Base-by-base conservation (phyloP, 2,329 filamentous ascomycete species). In the Akanthomyces lecanii region DNA sequence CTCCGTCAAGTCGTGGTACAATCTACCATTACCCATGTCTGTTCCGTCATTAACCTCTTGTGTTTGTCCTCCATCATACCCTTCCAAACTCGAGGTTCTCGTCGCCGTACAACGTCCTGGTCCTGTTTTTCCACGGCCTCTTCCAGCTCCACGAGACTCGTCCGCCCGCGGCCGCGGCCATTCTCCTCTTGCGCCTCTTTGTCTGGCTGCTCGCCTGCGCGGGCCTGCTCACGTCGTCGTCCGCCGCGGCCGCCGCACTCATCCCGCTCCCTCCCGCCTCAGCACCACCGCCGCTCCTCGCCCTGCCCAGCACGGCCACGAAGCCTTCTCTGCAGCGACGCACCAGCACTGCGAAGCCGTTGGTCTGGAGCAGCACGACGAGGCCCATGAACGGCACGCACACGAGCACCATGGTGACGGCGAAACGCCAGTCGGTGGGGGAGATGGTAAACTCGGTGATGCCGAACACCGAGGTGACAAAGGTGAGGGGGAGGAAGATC, bases 371-470 rank as follows among this genome's bases (percentile, higher is more conserved):
- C 36, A 80, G 72, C 42, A 79, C 74, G 62, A 82, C 75, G 25
- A 81, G 71, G 28, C 81, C 65, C 68, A 82, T 79, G 66, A 82
- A 82, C 25, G 79, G 80, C 2, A 82, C 74, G 69, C 80, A 82
- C 50, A 82, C 87, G 72, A 85, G 86, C 7, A 87, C 88, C 68
- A 92, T 93, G 71, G 83, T 89, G 16, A 79, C 70, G 21, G 76
- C 71, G 64, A 82, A 82, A 12, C 73, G 72, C 75, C 77, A 81
- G 69, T 82, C 78, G 1, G 72, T 66, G 8, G 76, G 72, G 1
- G 76, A 68, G 48, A 78, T 76, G 12, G 71, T 71, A 66, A 82
- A 78, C 30, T 78, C 74, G 2, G 79, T 81, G 68, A 82, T 82
- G 33, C 84, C 83, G 64, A 83, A 85, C 58, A 87, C 80, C 40